Conservation (phyloP, 345 rosid genomes). For the Garcia nutans region DNA sequence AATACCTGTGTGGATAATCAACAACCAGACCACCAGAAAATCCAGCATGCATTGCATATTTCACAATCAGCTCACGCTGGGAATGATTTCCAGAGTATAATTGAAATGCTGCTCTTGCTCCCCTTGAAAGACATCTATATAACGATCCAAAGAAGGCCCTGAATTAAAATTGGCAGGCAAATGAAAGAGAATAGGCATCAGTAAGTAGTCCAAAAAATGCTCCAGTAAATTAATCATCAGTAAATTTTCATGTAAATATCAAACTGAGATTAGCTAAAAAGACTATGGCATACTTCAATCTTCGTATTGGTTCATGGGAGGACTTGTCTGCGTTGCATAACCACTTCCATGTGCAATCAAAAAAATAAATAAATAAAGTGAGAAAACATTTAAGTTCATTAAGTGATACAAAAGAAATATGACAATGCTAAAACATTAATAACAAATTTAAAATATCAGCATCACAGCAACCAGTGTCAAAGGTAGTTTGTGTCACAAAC, state of each 20-base stretch:
- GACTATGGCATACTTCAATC: constrained; percentile 66
- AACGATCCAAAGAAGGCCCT: constrained; percentile 93
- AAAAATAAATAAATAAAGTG: not conserved
- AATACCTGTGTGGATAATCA: constrained; percentile 90
- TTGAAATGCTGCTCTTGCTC: constrained; percentile 91
- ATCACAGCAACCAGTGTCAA: no score
- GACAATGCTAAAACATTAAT: not conserved
- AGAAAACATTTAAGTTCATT: not conserved
- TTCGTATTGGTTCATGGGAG: constrained; percentile 79
- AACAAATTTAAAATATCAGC: no score
- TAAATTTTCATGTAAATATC: not conserved
- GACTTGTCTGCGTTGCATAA: constrained; percentile 97
- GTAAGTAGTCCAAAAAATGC: not conserved
- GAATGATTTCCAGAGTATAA: constrained; percentile 80
- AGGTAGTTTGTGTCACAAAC: no score
- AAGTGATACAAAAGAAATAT: not conserved
- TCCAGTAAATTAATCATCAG: not conserved
- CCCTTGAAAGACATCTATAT: constrained; percentile 77
- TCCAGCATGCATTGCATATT: constrained; percentile 82
- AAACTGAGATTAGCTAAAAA: not conserved
- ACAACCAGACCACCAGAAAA: constrained; percentile 93
- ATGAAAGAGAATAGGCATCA: not conserved
- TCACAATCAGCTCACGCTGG: constrained; percentile 79
- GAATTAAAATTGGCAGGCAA: not conserved
- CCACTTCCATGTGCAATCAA: constrained; percentile 54